These are phyloP conservation scores for Curvularia verruculosa DNA, from an alignment of 2,329 filamentous ascomycete species.

Conservation along the genomic window DNA sequence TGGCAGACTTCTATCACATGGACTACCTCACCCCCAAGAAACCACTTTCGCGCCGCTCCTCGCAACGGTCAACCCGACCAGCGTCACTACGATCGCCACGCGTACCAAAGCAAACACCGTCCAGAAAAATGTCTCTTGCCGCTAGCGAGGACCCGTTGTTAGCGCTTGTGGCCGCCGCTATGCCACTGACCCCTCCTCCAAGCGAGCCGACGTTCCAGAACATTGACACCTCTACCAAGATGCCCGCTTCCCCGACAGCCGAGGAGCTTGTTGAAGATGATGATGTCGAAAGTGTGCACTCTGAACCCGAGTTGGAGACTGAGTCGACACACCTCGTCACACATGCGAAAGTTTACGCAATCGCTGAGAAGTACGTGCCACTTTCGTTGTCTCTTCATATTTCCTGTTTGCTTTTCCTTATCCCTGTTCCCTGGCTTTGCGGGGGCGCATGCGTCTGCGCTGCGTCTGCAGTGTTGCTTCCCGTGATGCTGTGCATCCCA, in stretches of 20 bases:
- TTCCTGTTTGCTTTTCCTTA: conserved; percentile 17
- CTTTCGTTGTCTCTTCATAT: conserved; percentile 10
- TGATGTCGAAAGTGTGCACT: conserved; percentile 33
- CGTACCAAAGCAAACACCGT: conserved; percentile 19
- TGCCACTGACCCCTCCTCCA: conserved; percentile 35
- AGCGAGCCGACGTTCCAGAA: conserved; percentile 32
- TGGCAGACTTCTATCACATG: conserved; percentile 51
- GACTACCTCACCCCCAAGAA: conserved; percentile 50
- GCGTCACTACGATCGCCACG: conserved; percentile 29
- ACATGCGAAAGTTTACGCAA: conserved; percentile 57
- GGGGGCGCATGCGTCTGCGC: conserved; percentile 18
- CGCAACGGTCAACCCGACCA: conserved; percentile 36
- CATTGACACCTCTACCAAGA: conserved; percentile 34
- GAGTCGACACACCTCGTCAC: conserved; percentile 53
- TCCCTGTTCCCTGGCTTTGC: conserved; percentile 20
- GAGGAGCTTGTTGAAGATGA: conserved; percentile 46
- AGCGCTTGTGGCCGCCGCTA: conserved; percentile 38
- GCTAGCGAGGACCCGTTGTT: conserved; percentile 49
- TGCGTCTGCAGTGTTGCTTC: conserved; percentile 3
- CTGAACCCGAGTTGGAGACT: conserved; percentile 45
- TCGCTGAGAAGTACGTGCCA: conserved; percentile 56
- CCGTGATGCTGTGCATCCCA: conserved; percentile 26
- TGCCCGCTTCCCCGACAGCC: conserved; percentile 39
- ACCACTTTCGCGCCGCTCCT: conserved; percentile 37
- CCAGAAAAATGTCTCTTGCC: conserved; percentile 41